A percentile compares a stretch with the other conserved stretches of the same genome.
Conservation (phyloP, 208 protist species). For the Wallacemonas rigidus region DNA sequence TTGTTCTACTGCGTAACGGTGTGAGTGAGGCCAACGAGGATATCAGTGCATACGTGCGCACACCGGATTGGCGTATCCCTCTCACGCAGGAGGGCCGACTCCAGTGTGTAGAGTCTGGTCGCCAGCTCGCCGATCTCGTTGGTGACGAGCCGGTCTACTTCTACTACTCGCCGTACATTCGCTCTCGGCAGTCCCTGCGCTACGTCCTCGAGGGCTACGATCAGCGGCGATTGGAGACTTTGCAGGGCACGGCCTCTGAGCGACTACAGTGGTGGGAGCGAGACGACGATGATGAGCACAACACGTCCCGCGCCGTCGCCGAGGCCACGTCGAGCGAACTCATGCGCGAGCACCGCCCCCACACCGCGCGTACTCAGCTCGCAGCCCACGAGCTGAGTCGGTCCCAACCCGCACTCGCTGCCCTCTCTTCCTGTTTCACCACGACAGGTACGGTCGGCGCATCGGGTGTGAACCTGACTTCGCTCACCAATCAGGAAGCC, state of each 20-base stretch:
- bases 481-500: background rate
- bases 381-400: no score
- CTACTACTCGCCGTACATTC: slow-evolving; percentile 92
- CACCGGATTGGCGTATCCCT: slow-evolving; percentile 90
- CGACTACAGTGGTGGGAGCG: slow-evolving; percentile 46
- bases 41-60: slow-evolving; percentile 61
- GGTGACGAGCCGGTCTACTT: slow-evolving; percentile 84
- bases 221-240: slow-evolving; percentile 30
- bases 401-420: background rate
- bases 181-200: slow-evolving; percentile 76
- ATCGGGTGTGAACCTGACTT: slow-evolving; percentile 1
- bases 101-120: slow-evolving; percentile 68
- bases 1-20: slow-evolving; percentile 88
- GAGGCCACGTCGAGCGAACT: slow-evolving; percentile 3
- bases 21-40: slow-evolving; percentile 78
- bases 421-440: slow-evolving; percentile 7
- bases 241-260: slow-evolving; percentile 12
- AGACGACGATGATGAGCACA: slow-evolving; percentile 23
- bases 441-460: slow-evolving; percentile 12
- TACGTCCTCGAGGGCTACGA: slow-evolving; percentile 81
- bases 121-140: slow-evolving; percentile 65
- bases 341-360: background rate
- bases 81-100: slow-evolving; percentile 73
- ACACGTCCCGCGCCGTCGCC: slow-evolving; percentile 12
- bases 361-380: background rate